Evolutionary conservation across 805 yeast species (phyloP).

Genomic region (Metschnikowia shivogae): DNA sequence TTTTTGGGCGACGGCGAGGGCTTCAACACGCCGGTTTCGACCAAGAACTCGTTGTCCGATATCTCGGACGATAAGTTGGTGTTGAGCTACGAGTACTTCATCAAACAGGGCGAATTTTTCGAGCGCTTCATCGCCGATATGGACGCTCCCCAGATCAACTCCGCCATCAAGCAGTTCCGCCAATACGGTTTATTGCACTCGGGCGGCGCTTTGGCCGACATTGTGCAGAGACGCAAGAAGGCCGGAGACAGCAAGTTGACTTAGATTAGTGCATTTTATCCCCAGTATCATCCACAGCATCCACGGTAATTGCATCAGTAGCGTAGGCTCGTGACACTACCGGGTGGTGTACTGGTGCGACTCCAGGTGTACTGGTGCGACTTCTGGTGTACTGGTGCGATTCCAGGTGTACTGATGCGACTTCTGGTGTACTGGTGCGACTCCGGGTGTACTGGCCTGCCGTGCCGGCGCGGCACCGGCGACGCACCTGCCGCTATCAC

Average conservation of each 20-base stretch:
- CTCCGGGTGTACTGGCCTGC: neutral
- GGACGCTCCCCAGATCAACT: slow-evolving; percentile 36
- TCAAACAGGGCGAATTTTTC: slow-evolving; percentile 46
- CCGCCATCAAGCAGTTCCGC: slow-evolving; percentile 58
- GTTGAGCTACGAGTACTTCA: slow-evolving; percentile 54
- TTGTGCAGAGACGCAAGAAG: slow-evolving; percentile 39
- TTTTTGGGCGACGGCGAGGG: slow-evolving; percentile 79
- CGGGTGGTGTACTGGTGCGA: neutral
- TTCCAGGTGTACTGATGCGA: neutral
- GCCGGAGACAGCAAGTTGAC: slow-evolving; percentile 21
- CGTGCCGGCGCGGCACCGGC: neutral
- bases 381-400: too few relatives aligned
- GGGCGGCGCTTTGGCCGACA: slow-evolving; percentile 35
- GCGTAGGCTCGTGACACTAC: too few relatives aligned
- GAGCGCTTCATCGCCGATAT: slow-evolving; percentile 36
- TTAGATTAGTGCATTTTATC: neutral
- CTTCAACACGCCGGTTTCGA: slow-evolving; percentile 53
- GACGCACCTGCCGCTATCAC: neutral
- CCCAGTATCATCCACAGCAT: too few relatives aligned
- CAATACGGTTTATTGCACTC: slow-evolving; percentile 58
- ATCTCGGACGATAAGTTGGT: slow-evolving; percentile 42
- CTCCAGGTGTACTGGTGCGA: neutral
- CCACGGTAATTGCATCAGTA: too few relatives aligned
- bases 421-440: too few relatives aligned
- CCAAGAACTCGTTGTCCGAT: slow-evolving; percentile 34